Evolutionary conservation across 2,329 filamentous ascomycete genomes (phyloP), one percentile per base, ranked within the genome.

Genomic region (Penicillium sp.): DNA sequence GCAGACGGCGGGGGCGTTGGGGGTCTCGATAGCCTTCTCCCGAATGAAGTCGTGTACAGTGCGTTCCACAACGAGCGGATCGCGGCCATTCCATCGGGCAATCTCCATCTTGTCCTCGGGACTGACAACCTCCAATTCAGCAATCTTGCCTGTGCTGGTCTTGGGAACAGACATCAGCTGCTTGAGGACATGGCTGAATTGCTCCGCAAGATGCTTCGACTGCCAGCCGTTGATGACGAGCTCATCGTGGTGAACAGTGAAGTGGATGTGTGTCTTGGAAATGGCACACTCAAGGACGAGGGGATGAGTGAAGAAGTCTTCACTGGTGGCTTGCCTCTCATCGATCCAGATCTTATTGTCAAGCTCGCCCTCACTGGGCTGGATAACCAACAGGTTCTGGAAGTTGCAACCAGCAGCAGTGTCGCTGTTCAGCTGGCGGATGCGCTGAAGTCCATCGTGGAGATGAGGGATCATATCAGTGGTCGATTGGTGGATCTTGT

Each of bases 211-310:
- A 28, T 73, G 71, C 57, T 82, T 70, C 68, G 84, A 80, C 15
- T 77, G 73, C 23, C 70, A 66, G 28, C 69, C 72, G 15, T 71
- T 71, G 15, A 86, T 77, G 0, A 78, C 76, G n/a, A 78, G 77
- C 20, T 81, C 81, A 59, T 87, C 82, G 58, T 85, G 85, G 58
- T 82, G 83, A 0, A 82, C 81, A 71, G 82, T 83, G 48, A 83
- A 72, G 13, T 78, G 66, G 60, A 86, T 80, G 1, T 75, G 71
- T 2, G 76, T 72, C 31, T 81, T 77, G 0, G 56, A 61, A 5
- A 85, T 68, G 3, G 79, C 82, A 63, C 82, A 86, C 37, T 85
- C 82, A 18, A 86, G 68, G 73, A 86, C 85, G 28, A 87, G 75
- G 1, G 81, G 78, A 60, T 85, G 84, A 1, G 75, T 75, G 46